Evolutionary conservation across 1,139 yeast genomes (phyloP).

Genomic region (Pichia cactophila): DNA sequence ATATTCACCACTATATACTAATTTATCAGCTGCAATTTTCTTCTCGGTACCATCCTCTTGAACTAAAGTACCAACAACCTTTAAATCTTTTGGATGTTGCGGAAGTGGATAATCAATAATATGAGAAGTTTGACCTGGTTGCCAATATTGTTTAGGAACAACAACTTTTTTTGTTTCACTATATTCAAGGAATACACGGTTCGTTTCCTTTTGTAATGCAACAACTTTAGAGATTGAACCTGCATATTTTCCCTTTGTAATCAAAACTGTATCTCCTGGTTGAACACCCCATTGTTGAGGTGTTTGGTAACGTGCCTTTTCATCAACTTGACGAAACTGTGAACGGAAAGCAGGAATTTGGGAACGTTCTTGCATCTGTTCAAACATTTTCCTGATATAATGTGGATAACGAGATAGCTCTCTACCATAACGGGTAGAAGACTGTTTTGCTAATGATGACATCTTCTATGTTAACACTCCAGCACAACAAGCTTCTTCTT

Average conservation of each 20-base stretch:
- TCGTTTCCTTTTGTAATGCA: constrained; percentile 39
- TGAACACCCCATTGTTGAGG: constrained; percentile 44
- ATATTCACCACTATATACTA: constrained; percentile 57
- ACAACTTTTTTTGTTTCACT: constrained; percentile 47
- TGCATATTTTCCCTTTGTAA: constrained; percentile 59
- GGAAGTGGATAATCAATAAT: constrained; percentile 50
- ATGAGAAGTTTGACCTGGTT: constrained; percentile 64
- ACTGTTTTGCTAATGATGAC: constrained; percentile 9
- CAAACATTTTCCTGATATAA: constrained; percentile 22
- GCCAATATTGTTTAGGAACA: constrained; percentile 68
- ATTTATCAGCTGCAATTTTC: constrained; percentile 71
- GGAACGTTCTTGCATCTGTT: constrained; percentile 22
- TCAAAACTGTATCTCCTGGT: constrained; percentile 59
- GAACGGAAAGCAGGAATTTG: constrained; percentile 27
- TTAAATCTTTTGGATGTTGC: constrained; percentile 56
- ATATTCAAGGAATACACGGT: constrained; percentile 47
- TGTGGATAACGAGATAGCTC: constrained; percentile 27
- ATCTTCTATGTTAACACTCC: not conserved
- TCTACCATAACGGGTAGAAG: constrained; percentile 19
- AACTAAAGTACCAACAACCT: constrained; percentile 71
- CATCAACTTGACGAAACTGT: constrained; percentile 28
- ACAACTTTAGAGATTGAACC: constrained; percentile 63
- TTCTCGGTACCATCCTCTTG: constrained; percentile 50
- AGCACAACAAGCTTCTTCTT: not conserved
- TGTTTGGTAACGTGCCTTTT: constrained; percentile 31